phyloP scores from a whole-genome alignment of 2,329 filamentous ascomycete genomes.

The Chrysoporthe deuterocubensis region DNA sequence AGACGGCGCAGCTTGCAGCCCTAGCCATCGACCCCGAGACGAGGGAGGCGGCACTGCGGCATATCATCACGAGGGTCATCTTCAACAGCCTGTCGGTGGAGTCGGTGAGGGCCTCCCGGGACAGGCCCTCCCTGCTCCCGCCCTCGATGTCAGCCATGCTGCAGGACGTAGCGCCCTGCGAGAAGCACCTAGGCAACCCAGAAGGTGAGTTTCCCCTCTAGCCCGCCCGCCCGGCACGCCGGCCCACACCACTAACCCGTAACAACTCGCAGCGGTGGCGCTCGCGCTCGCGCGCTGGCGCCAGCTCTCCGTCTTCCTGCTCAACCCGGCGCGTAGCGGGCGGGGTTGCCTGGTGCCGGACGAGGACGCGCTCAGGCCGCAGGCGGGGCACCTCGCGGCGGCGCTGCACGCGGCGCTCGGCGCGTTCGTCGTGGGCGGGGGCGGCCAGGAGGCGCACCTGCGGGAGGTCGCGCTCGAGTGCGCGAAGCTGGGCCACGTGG shows the following conservation, averaged over 20 bases:
- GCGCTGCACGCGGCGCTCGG: slow-evolving; percentile 41
- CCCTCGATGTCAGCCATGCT: slow-evolving; percentile 38
- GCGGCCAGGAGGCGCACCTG: slow-evolving; percentile 44
- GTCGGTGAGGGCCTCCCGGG: slow-evolving; percentile 26
- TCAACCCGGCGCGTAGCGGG: slow-evolving; percentile 44
- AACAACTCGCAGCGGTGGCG: slow-evolving; percentile 31
- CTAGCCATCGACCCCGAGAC: slow-evolving; percentile 40
- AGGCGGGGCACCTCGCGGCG: slow-evolving; percentile 39
- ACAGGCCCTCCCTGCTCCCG: slow-evolving; percentile 43
- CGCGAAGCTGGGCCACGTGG: slow-evolving; percentile 45
- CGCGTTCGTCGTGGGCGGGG: slow-evolving; percentile 38
- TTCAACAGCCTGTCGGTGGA: slow-evolving; percentile 42
- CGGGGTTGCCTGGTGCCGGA: slow-evolving; percentile 40
- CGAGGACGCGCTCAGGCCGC: slow-evolving; percentile 36
- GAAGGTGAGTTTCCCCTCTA: slow-evolving; percentile 36
- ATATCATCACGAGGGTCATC: slow-evolving; percentile 42
- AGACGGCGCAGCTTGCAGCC: slow-evolving; percentile 32
- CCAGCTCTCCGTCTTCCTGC: slow-evolving; percentile 46
- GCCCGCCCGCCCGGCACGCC: too few species aligned
- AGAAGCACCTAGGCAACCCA: slow-evolving; percentile 33
- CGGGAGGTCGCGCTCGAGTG: slow-evolving; percentile 46
- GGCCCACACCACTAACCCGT: too few species aligned
- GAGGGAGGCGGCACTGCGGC: slow-evolving; percentile 40
- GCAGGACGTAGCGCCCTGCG: slow-evolving; percentile 35
- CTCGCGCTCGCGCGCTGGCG: slow-evolving; percentile 48